A percentile compares a stretch with the other conserved stretches of the same genome.
phyloP scores from a whole-genome alignment of 2,329 filamentous ascomycete species.

The Colletotrichum echinochloae region DNA sequence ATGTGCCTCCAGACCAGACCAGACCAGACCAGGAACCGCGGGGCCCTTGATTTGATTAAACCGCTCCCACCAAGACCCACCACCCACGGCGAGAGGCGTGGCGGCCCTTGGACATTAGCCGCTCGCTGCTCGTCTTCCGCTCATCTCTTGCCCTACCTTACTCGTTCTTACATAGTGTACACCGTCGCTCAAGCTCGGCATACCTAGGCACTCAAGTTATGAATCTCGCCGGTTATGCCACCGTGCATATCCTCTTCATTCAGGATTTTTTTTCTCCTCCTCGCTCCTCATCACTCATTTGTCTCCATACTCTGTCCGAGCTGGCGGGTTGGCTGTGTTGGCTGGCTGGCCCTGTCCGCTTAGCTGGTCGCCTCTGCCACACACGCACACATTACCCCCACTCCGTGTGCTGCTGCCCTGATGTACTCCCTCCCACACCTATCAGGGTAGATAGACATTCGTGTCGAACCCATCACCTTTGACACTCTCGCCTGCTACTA shows the following conservation, averaged over 20 bases:
- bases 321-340: conserved; percentile 15
- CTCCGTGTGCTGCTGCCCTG: conserved; percentile 27
- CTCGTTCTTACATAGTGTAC: conserved; percentile 18
- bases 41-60: conserved; percentile 23
- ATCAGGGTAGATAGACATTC: conserved; percentile 34
- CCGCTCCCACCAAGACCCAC: conserved; percentile 28
- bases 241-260: conserved; percentile 23
- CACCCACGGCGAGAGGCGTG: conserved; percentile 30
- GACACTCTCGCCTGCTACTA: conserved; percentile 20
- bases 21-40: conserved; percentile 30
- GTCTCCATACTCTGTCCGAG: conserved; percentile 18
- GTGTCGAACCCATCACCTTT: conserved; percentile 13
- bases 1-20: conserved; percentile 16
- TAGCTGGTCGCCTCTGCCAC: conserved; percentile 25
- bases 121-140: conserved; percentile 13
- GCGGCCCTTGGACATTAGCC: conserved; percentile 32
- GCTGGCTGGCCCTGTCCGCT: conserved; percentile 19
- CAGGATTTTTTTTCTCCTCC: not conserved
- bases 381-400: conserved; percentile 22
- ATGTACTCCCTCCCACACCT: conserved; percentile 33
- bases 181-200: conserved; percentile 11
- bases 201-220: conserved; percentile 30
- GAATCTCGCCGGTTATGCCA: conserved; percentile 29
- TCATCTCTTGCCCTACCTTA: conserved; percentile 17
- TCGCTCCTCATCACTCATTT: conserved; percentile 14